Percentiles rank a stretch among this genome's conserved stretches.
Conservation (phyloP, 257 asterid species). For the Primulina huaijiensis region DNA sequence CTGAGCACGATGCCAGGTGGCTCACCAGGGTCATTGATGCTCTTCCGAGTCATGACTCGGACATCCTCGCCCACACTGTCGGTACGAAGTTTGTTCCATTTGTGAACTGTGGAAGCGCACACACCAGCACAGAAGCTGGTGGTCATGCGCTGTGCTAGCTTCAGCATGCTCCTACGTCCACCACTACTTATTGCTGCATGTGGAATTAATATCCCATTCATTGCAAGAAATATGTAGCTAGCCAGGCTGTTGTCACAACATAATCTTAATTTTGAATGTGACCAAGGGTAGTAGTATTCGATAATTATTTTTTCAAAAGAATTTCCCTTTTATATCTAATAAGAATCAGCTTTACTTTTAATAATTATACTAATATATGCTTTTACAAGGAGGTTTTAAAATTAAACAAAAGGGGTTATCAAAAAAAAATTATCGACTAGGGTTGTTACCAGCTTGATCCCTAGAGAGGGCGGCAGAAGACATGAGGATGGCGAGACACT, state of each 20-base stretch:
- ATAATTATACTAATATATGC: no score
- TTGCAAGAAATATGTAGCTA: no score
- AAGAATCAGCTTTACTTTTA: no score
- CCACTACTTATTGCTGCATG: constrained; percentile 44
- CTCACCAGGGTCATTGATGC: constrained; percentile 60
- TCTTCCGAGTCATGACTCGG: constrained; percentile 64
- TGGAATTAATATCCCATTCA: not conserved
- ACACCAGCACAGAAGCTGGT: constrained; percentile 63
- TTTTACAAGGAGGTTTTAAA: no score
- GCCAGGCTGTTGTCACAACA: no score
- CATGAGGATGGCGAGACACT: constrained; percentile 67
- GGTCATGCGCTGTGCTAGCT: constrained; percentile 66
- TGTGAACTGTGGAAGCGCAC: constrained; percentile 56
- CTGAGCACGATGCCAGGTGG: constrained; percentile 58
- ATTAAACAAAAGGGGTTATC: no score
- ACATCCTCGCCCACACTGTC: constrained; percentile 57
- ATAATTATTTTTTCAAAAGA: no score
- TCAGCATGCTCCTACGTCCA: constrained; percentile 62
- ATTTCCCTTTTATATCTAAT: no score
- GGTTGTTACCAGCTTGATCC: constrained; percentile 31
- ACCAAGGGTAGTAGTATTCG: no score
- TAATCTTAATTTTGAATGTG: no score
- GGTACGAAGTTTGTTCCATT: constrained; percentile 54
- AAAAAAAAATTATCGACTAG: no score
- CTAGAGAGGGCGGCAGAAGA: constrained; percentile 40